A percentile compares a stretch with the other conserved stretches of the same genome.
Conservation (phyloP, 75 land plant species). For the Pinus tabuliformis region DNA sequence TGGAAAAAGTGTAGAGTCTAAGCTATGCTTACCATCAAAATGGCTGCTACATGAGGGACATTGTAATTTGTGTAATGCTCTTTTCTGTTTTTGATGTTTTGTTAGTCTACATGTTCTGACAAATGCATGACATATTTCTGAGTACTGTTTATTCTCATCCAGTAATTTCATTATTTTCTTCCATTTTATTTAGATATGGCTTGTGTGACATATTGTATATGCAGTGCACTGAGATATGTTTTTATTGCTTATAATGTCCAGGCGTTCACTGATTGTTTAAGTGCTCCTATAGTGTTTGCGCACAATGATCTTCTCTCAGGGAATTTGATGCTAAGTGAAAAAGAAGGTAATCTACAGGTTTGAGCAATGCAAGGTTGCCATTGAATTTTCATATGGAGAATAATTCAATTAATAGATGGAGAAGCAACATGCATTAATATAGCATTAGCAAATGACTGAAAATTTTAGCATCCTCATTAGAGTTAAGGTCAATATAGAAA, state of each 20-base stretch:
- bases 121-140: neutral
- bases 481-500: too few species aligned
- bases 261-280: constrained; percentile 61
- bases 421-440: too few species aligned
- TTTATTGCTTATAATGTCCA: constrained; percentile 24
- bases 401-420: too few species aligned
- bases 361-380: too few species aligned
- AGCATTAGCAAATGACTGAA: too few species aligned
- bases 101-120: neutral
- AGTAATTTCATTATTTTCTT: neutral
- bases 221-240: neutral
- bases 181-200: neutral
- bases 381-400: too few species aligned
- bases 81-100: neutral
- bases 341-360: constrained; percentile 45
- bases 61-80: neutral
- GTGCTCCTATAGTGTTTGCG: constrained; percentile 87
- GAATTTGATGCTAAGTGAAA: constrained; percentile 85
- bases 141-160: neutral
- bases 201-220: neutral
- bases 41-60: neutral
- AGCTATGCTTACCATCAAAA: neutral
- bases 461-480: too few species aligned
- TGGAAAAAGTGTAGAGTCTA: too few species aligned
- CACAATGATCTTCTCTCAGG: constrained; percentile 98